These are phyloP conservation scores for Iris pallida DNA, from an alignment of 116 monocot species.

Conservation along the genomic window DNA sequence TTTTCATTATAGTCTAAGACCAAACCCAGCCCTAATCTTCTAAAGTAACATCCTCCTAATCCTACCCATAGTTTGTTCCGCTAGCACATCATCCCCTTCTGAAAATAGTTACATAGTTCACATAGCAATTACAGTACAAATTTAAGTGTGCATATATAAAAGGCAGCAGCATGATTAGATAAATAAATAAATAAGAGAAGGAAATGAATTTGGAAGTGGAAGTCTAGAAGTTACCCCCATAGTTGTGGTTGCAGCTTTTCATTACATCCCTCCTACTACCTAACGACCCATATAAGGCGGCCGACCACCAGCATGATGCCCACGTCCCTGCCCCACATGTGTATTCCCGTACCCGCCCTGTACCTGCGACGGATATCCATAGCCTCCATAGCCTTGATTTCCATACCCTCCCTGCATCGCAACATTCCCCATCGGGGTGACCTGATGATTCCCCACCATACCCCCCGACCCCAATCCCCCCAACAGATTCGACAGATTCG, in stretches of 20 bases:
- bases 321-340: constrained; percentile 24
- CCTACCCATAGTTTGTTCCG: too few relatives aligned
- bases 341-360: constrained; percentile 42
- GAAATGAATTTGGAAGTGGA: background rate
- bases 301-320: constrained; percentile 26
- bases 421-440: constrained; percentile 8
- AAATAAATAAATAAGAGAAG: too few relatives aligned
- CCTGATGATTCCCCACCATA: constrained; percentile 13
- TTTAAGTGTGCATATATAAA: too few relatives aligned
- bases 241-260: too few relatives aligned
- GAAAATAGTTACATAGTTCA: too few relatives aligned
- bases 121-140: too few relatives aligned
- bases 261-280: constrained; percentile 13
- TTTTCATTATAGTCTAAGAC: too few relatives aligned
- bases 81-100: too few relatives aligned
- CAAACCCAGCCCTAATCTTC: too few relatives aligned
- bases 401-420: constrained; percentile 25
- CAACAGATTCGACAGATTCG: constrained; percentile 30
- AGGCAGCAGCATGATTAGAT: too few relatives aligned
- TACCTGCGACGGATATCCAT: constrained; percentile 13
- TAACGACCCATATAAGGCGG: constrained; percentile 49
- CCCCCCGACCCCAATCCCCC: constrained; percentile 30
- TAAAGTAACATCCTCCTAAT: too few relatives aligned
- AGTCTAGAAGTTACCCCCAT: too few relatives aligned
- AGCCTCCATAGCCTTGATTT: constrained; percentile 10